Evolutionary conservation across 176 grass and related monocot species (phyloP).

Genomic region (Canna indica): DNA sequence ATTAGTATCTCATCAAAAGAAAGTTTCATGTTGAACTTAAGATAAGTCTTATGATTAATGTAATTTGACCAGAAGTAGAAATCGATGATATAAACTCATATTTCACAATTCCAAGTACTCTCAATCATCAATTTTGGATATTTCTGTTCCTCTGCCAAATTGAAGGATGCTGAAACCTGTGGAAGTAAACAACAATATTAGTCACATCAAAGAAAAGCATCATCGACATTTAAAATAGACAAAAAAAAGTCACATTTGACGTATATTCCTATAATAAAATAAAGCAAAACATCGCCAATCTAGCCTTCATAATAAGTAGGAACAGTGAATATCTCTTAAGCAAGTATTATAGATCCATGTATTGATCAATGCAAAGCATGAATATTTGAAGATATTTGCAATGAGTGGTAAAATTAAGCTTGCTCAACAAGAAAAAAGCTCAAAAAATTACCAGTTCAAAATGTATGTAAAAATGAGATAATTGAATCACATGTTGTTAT

Average conservation of each 20-base stretch:
- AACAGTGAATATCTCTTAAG: no score
- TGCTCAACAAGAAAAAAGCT: neutral
- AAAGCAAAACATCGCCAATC: neutral
- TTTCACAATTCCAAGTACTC: slow-evolving; percentile 2
- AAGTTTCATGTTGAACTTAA: neutral
- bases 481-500: no score
- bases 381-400: neutral
- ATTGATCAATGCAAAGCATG: no score
- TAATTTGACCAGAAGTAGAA: neutral
- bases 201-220: neutral
- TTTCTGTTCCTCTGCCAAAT: slow-evolving; percentile 1
- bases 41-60: neutral
- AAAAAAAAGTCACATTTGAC: neutral
- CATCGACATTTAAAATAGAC: neutral
- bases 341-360: no score
- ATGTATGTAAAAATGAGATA: neutral
- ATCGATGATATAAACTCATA: neutral
- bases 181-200: neutral
- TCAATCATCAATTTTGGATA: neutral
- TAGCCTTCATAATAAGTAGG: no score
- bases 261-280: neutral
- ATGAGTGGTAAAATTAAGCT: neutral
- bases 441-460: neutral
- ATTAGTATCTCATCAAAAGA: neutral
- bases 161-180: neutral